Evolutionary conservation across 1,284 basidiomycete genomes (phyloP).

Genomic region (Agaricales sp.): DNA sequence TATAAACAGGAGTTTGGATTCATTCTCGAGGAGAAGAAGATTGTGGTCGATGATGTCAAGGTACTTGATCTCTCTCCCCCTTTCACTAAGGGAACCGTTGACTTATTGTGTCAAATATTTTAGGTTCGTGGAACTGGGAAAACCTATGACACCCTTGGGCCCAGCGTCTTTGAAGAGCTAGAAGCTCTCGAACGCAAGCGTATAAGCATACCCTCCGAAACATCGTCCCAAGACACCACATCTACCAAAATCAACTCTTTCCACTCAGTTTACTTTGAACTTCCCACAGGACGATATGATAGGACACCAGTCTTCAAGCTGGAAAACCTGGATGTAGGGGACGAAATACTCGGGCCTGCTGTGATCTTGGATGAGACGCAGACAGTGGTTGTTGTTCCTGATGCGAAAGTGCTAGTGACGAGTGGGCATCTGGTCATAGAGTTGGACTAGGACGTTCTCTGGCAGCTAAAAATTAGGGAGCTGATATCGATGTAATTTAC

Average conservation of each 20-base stretch:
- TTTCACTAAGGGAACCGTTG: too few species aligned
- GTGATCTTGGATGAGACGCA: constrained; percentile 91
- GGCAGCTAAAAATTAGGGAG: too few species aligned
- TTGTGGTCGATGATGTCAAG: constrained; percentile 90
- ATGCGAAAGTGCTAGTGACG: constrained; percentile 53
- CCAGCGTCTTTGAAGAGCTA: constrained; percentile 45
- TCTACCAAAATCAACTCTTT: constrained; percentile 34
- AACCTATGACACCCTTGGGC: constrained; percentile 77
- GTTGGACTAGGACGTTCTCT: too few species aligned
- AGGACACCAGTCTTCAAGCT: constrained; percentile 78
- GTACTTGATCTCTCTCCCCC: constrained; percentile 23
- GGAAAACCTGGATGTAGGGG: constrained; percentile 56
- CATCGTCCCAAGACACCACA: constrained; percentile 23
- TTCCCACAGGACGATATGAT: constrained; percentile 51
- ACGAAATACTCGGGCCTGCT: constrained; percentile 70
- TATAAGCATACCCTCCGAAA: constrained; percentile 35
- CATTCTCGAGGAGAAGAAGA: constrained; percentile 66
- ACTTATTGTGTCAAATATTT: constrained; percentile 2
- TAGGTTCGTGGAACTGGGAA: constrained; percentile 74
- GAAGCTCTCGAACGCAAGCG: constrained; percentile 36
- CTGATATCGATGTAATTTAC: too few species aligned
- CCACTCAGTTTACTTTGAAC: constrained; percentile 73
- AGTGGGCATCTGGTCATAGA: constrained; percentile 45
- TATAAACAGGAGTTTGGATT: constrained; percentile 91
- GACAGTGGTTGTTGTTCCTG: constrained; percentile 77